These are phyloP conservation scores for Pestalotiopsis sp. DNA, from an alignment of 2,329 filamentous ascomycete genomes.

Conservation along the genomic window DNA sequence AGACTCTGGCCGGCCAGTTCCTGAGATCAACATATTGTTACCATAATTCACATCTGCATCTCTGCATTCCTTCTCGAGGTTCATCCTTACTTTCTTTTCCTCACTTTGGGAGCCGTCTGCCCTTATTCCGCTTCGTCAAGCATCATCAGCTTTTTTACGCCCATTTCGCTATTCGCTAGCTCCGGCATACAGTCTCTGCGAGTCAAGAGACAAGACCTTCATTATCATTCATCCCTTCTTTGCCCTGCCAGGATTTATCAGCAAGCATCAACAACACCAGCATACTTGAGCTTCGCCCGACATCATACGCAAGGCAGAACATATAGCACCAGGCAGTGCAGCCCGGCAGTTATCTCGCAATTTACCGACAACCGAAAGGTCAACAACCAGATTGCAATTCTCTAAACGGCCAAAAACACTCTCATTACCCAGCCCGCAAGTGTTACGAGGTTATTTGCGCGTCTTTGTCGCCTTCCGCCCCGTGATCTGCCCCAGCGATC, in stretches of 20 bases:
- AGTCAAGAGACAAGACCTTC: background rate
- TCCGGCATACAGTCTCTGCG: too few species aligned
- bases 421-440: slow-evolving; percentile 7
- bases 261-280: background rate
- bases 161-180: background rate
- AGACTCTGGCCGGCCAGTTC: slow-evolving; percentile 11
- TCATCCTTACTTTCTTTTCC: background rate
- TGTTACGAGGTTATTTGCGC: slow-evolving; percentile 13
- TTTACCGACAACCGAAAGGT: background rate
- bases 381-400: background rate
- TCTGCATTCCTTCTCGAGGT: background rate
- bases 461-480: slow-evolving; percentile 10
- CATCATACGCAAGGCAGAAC: slow-evolving; percentile 8
- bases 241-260: background rate
- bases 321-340: slow-evolving; percentile 11
- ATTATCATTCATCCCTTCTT: background rate
- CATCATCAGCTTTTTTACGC: background rate
- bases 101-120: background rate
- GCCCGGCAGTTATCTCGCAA: background rate
- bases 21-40: background rate
- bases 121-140: background rate
- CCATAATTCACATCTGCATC: slow-evolving; percentile 3
- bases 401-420: background rate
- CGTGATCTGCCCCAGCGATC: slow-evolving; percentile 9
- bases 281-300: background rate